Percentiles rank a stretch among this genome's conserved stretches.
phyloP scores from a whole-genome alignment of 306 rosid genomes.

The Vigna reflexopilosa region DNA sequence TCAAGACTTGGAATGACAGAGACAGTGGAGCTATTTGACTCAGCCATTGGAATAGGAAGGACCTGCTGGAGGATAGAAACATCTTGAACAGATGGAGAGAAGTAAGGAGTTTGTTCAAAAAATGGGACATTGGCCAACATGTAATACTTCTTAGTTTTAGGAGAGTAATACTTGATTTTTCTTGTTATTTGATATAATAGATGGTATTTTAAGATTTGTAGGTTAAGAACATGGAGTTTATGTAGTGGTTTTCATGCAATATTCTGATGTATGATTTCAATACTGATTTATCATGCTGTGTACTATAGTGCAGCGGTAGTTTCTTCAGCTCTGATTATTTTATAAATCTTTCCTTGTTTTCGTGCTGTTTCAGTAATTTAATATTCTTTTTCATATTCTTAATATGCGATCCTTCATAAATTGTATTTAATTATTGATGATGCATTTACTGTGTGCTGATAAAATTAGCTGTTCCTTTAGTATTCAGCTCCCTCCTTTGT shows the following conservation, averaged over 20 bases:
- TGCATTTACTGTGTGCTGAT: conserved; percentile 4
- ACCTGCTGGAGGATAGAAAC: too few relatives aligned
- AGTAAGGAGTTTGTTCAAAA: too few relatives aligned
- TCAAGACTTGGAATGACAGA: too few relatives aligned
- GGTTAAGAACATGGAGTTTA: conserved; percentile 32
- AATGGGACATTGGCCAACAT: too few relatives aligned
- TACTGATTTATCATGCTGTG: conserved; percentile 17
- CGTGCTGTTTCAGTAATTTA: not conserved
- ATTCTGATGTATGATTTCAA: conserved; percentile 27
- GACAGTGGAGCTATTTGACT: too few relatives aligned
- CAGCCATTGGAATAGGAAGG: too few relatives aligned
- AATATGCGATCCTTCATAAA: conserved; percentile 3
- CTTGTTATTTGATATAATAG: conserved; percentile 31
- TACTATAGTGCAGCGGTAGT: not conserved
- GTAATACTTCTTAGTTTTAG: too few relatives aligned
- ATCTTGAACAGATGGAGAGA: too few relatives aligned
- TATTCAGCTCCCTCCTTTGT: conserved; percentile 14
- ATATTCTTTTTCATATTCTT: not conserved
- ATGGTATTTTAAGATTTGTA: conserved; percentile 13
- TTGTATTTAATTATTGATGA: not conserved
- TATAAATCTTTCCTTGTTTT: conserved; percentile 25
- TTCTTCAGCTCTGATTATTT: conserved; percentile 27
- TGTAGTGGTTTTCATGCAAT: conserved; percentile 8
- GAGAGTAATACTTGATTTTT: not conserved
- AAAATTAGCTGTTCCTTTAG: conserved; percentile 9